Evolutionary conservation across 2,329 filamentous ascomycete species (phyloP), one percentile per base, ranked within the genome.

Genomic region (Paecilomyces sp.): DNA sequence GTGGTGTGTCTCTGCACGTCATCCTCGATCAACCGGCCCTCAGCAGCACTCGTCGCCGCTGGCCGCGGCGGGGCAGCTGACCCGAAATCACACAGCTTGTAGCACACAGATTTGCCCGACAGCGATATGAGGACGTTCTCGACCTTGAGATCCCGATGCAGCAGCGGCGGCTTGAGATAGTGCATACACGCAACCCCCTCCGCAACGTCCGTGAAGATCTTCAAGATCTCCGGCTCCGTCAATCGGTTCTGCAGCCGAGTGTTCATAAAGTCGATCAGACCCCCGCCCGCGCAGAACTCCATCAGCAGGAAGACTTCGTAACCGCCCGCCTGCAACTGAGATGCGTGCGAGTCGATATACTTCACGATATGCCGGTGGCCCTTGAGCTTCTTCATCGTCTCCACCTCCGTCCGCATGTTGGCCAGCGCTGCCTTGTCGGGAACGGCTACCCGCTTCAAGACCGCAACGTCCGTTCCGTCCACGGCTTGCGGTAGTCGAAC

Each of bases 331-430:
- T 90, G 88, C 68, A 97, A 80, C 77, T 97, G 92, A 15, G 92
- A 97, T 41, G 94, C 94, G 77, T 99, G 94, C 65, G 93, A 97
- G 80, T 99, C 94, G 74, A 97, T 92, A 78, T 99, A 99, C 61
- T 89, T 97, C 69, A 99, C 94, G 71, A 99, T 97, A 68, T 94
- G 89, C 63, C 88, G 87, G 82, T 97, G 94, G 60, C 94, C 94
- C 81, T 96, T 96, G 68, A 99, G 83, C 77, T 94, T 92, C 86
- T 99, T 99, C 94, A 99, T 99, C 13, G 94, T 99, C 80, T 99
- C 94, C 67, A 99, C 94, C 82, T 99, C 94, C 66, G 88, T 97
- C 75, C 94, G 88, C 94, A 99, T 97, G 76, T 90, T 92, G 63
- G 91, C 90, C 77, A 99, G 82, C 60, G 93, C 86, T 65, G 96